phyloP scores from a whole-genome alignment of 805 yeast genomes.

The Saccharomycopsis javanensis region DNA sequence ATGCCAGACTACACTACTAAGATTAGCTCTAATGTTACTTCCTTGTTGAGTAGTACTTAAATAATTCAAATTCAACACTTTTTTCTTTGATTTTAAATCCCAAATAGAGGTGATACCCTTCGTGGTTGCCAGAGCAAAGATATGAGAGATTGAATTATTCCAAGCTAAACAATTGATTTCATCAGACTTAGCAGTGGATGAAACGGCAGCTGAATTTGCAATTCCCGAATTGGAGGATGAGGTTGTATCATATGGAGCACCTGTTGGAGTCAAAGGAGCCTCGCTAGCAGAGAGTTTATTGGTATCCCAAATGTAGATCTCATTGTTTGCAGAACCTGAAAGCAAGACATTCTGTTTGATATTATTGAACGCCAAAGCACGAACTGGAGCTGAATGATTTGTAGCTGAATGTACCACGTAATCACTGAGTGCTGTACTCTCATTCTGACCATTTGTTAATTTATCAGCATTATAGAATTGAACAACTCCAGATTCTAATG shows the following conservation, averaged over 20 bases:
- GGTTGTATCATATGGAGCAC: constrained; percentile 7
- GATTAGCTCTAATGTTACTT: constrained; percentile 44
- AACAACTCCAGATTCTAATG: constrained; percentile 72
- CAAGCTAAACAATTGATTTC: constrained; percentile 77
- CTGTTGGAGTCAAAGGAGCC: constrained; percentile 26
- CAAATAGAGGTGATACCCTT: constrained; percentile 85
- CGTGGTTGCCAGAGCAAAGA: constrained; percentile 82
- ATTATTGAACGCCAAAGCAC: constrained; percentile 68
- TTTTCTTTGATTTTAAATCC: constrained; percentile 84
- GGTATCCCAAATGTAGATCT: constrained; percentile 85
- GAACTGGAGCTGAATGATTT: constrained; percentile 62
- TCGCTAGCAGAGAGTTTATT: constrained; percentile 41
- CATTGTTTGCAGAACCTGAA: constrained; percentile 84
- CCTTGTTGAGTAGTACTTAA: constrained; percentile 38
- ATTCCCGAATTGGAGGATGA: background rate
- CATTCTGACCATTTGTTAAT: constrained; percentile 28
- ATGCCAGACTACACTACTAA: constrained; percentile 89
- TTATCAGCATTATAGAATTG: constrained; percentile 65
- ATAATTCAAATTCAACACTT: constrained; percentile 77
- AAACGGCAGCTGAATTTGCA: background rate
- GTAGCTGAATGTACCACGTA: constrained; percentile 41
- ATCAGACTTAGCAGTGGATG: constrained; percentile 34
- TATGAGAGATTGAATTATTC: constrained; percentile 77
- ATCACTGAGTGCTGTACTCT: constrained; percentile 27
- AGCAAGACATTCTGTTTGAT: constrained; percentile 62